These are phyloP conservation scores for Pythium rhizo-oryzae DNA, from an alignment of 352 stramenopile species.

Conservation along the genomic window DNA sequence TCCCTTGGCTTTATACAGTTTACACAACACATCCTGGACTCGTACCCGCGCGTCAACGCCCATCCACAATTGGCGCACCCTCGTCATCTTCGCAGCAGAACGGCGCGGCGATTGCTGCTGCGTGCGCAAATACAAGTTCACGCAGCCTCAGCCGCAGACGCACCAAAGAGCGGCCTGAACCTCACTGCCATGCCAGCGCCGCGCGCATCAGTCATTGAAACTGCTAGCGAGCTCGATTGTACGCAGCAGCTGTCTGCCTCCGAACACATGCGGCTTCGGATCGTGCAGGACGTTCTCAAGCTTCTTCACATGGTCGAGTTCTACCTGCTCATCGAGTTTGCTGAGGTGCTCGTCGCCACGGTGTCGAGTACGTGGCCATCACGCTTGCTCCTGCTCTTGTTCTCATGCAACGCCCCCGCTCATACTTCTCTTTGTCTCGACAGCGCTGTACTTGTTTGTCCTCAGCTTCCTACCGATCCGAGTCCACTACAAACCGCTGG, in stretches of 20 bases:
- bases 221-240: too few relatives aligned
- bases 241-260: too few relatives aligned
- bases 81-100: too few relatives aligned
- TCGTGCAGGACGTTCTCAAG: constrained; percentile 20
- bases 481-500: constrained; percentile 33
- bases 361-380: constrained; percentile 2
- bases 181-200: too few relatives aligned
- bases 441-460: constrained; percentile 28
- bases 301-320: constrained; percentile 39
- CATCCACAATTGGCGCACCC: too few relatives aligned
- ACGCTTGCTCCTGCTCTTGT: too few relatives aligned
- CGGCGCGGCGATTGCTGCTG: too few relatives aligned
- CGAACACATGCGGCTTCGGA: not conserved
- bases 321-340: constrained; percentile 32
- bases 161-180: too few relatives aligned
- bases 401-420: not conserved
- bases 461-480: constrained; percentile 31
- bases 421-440: too few relatives aligned
- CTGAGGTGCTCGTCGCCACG: constrained; percentile 27
- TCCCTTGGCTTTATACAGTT: not conserved
- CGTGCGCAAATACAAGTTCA: too few relatives aligned
- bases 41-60: not conserved
- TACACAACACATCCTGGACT: not conserved
- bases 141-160: too few relatives aligned
- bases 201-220: too few relatives aligned